Evolutionary conservation across 1,284 basidiomycete genomes (phyloP), one percentile per base, ranked within the genome.

Genomic region (Lignosus rhinocerotis): DNA sequence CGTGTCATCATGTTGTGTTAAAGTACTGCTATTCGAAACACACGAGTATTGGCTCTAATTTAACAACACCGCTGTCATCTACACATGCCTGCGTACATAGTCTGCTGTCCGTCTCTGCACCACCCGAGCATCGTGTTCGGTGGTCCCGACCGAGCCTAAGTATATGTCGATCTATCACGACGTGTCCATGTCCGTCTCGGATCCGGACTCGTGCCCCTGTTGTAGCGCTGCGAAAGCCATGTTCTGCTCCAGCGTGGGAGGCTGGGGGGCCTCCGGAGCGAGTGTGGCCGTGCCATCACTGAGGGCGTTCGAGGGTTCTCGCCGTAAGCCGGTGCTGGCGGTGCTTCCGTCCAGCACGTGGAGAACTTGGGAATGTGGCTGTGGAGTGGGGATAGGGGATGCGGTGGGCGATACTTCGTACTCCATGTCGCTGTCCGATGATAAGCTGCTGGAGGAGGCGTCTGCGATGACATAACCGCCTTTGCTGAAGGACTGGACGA

Each of bases 201-300:
- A 36, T 32, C 45, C 58, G 31, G 52, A 53, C 51, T 53, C 49
- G 30, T 58, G 59, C 53, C 78, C 76, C 55, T 76, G 80, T 61
- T 81, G 84, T 51, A 90, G 79, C 21, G 82, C 86, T 39, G 86
- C 87, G 63, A 90, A 92, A 6, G 88, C 90, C 85, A 90, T 88
- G 66, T 88, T 89, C 73, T 92, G 89, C 70, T 90, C 89, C 47
- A 91, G 76, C 12, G 89, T 91, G 2, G 88, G 85, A 38, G 81
- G 80, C 54, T 79, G 82, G 9, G 77, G 71, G 50, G 71, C 72
- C 65, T 78, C 79, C 8, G 79, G 79, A 1, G 79, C 69, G 38
- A 80, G 75, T 7, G 79, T 75, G 25, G 79, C 76, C 6, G 82
- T 76, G 56, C 25, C 25, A 25, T 84, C 82, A 56, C 84, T 74